A percentile compares a stretch with the other conserved stretches of the same genome.
phyloP scores from a whole-genome alignment of 345 rosid genomes.

The Kandelia obovata region DNA sequence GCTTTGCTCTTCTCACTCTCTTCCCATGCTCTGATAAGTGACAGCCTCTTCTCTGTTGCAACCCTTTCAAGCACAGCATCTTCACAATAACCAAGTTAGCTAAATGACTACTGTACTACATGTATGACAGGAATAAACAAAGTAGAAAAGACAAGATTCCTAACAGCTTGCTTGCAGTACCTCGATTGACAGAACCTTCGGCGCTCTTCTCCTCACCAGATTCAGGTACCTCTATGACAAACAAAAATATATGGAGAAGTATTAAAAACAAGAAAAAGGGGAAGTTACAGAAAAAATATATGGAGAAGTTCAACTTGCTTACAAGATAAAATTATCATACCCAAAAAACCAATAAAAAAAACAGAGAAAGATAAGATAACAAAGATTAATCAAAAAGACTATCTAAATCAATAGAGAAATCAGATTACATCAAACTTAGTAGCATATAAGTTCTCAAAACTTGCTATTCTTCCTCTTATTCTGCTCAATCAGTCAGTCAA shows the following conservation, averaged over 20 bases:
- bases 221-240: constrained; percentile 43
- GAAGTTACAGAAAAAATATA: not conserved
- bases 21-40: constrained; percentile 92
- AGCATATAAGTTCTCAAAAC: no score
- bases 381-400: not conserved
- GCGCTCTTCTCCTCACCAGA: constrained; percentile 31
- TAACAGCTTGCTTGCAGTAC: constrained; percentile 19
- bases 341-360: not conserved
- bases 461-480: no score
- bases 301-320: not conserved
- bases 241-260: not conserved
- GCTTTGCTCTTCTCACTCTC: constrained; percentile 90
- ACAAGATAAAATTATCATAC: not conserved
- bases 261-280: not conserved
- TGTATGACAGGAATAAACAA: not conserved
- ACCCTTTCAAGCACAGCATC: constrained; percentile 78
- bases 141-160: not conserved
- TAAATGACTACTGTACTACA: not conserved
- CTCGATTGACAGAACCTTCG: constrained; percentile 53
- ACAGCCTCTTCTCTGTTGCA: constrained; percentile 64
- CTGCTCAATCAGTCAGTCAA: not conserved
- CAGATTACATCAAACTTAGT: no score
- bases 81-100: constrained; percentile 19
- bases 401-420: not conserved
- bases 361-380: not conserved